Conservation (phyloP, 495 filamentous ascomycete species). For the Neurospora sp. region DNA sequence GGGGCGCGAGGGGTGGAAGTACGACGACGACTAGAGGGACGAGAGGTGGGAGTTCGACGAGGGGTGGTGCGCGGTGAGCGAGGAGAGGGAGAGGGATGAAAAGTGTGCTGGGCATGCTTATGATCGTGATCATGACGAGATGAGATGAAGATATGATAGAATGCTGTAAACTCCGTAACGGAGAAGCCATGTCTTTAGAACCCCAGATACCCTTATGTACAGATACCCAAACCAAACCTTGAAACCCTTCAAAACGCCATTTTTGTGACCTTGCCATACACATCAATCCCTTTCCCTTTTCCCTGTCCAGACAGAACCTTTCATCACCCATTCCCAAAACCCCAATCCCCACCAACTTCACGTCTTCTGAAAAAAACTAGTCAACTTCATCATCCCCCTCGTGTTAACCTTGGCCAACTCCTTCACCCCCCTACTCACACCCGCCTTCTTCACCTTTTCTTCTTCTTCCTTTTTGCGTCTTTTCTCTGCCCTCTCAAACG, state of each 20-base stretch:
- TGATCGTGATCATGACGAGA: not conserved
- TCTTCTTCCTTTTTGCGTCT: conserved; percentile 57
- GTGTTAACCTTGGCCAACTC: conserved; percentile 83
- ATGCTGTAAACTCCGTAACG: not conserved
- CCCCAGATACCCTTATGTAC: conserved; percentile 1
- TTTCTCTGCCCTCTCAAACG: conserved; percentile 61
- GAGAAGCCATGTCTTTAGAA: not conserved
- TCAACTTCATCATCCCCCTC: conserved; percentile 93
- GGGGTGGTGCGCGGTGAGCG: conserved; percentile 9
- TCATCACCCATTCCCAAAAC: no score
- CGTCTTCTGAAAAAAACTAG: conserved; percentile 85
- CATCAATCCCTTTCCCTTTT: not conserved
- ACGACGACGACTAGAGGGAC: conserved; percentile 7
- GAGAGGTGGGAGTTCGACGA: not conserved
- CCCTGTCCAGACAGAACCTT: not conserved
- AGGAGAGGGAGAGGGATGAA: not conserved
- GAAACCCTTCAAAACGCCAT: not conserved
- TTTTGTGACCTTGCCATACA: not conserved
- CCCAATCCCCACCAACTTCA: no score
- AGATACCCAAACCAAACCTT: not conserved
- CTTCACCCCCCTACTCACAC: conserved; percentile 61
- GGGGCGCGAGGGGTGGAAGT: conserved; percentile 11
- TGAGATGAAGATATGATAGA: not conserved
- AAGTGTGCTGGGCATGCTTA: not conserved
- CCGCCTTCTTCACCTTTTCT: conserved; percentile 52